Evolutionary conservation across 805 yeast genomes (phyloP).

Genomic region (Metschnikowia shivogae): DNA sequence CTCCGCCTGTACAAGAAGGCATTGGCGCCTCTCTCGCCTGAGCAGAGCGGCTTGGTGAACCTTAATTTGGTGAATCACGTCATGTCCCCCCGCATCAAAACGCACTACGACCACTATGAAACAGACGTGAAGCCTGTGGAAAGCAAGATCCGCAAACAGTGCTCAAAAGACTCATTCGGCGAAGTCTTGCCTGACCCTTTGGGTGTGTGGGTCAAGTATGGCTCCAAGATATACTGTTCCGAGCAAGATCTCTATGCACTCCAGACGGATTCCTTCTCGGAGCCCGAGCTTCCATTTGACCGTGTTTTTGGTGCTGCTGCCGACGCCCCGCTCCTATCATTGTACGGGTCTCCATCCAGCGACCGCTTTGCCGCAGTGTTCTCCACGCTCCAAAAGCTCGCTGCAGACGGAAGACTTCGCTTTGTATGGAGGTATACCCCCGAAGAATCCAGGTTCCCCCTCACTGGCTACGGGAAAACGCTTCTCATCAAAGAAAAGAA

Average conservation of each 20-base stretch:
- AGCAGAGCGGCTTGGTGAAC: conserved; percentile 28
- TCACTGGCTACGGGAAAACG: conserved; percentile 61
- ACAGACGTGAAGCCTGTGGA: conserved; percentile 26
- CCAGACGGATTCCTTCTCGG: conserved; percentile 38
- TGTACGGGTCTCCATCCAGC: conserved; percentile 65
- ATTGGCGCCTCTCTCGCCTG: not conserved
- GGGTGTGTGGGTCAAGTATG: conserved; percentile 48
- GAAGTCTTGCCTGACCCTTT: conserved; percentile 19
- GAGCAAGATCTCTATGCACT: conserved; percentile 77
- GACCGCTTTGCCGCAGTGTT: conserved; percentile 53
- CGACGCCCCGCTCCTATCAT: conserved; percentile 48
- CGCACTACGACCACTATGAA: conserved; percentile 56
- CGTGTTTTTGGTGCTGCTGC: conserved; percentile 54
- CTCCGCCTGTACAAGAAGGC: conserved; percentile 1
- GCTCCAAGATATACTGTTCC: conserved; percentile 56
- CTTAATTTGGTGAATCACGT: conserved; percentile 45
- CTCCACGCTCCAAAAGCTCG: conserved; percentile 52
- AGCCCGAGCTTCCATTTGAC: conserved; percentile 47
- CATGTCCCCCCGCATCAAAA: conserved; percentile 57
- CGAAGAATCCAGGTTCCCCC: conserved; percentile 26
- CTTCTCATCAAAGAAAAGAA: conserved; percentile 8
- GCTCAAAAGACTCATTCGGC: conserved; percentile 32
- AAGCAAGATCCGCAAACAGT: conserved; percentile 19
- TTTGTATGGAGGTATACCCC: conserved; percentile 76
- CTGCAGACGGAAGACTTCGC: conserved; percentile 60